phyloP scores from a whole-genome alignment of 2,329 filamentous ascomycete species.

The Sarocladium brachiariae region DNA sequence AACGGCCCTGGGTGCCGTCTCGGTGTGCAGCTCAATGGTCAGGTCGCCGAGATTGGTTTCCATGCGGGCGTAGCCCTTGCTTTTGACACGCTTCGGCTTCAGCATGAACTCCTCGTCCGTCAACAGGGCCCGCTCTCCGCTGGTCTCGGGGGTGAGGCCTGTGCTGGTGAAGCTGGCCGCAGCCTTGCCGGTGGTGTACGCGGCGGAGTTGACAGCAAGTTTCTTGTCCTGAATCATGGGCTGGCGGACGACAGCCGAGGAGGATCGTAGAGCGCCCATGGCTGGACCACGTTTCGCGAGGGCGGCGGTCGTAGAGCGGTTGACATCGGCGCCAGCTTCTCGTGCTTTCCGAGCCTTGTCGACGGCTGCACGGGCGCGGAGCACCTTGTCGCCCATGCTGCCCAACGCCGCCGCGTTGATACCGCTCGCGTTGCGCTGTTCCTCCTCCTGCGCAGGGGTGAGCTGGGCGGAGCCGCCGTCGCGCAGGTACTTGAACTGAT shows the following conservation, averaged over 20 bases:
- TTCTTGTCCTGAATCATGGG: conserved; percentile 47
- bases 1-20: conserved; percentile 85
- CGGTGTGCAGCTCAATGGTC: conserved; percentile 83
- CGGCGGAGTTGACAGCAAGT: conserved; percentile 74
- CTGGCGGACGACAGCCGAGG: conserved; percentile 22
- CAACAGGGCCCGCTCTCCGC: conserved; percentile 75
- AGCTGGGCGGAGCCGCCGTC: conserved; percentile 67
- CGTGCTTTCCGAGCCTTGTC: conserved; percentile 77
- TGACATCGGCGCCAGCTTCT: conserved; percentile 50
- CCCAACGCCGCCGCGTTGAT: conserved; percentile 80
- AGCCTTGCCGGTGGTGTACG: conserved; percentile 83
- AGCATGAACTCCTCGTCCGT: conserved; percentile 97
- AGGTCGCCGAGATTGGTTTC: conserved; percentile 79
- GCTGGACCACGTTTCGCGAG: conserved; percentile 28
- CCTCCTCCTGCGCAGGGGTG: conserved; percentile 62
- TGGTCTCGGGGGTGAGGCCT: conserved; percentile 86
- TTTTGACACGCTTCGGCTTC: conserved; percentile 79
- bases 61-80: conserved; percentile 85
- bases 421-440: conserved; percentile 56
- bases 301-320: conserved; percentile 41
- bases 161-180: conserved; percentile 95
- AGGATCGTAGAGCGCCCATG: conserved; percentile 6
- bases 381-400: conserved; percentile 70
- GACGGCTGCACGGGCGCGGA: conserved; percentile 90
- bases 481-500: conserved; percentile 80